These are phyloP conservation scores for Meyerozyma guilliermondii DNA, from an alignment of 1,139 yeast species.

Conservation along the genomic window DNA sequence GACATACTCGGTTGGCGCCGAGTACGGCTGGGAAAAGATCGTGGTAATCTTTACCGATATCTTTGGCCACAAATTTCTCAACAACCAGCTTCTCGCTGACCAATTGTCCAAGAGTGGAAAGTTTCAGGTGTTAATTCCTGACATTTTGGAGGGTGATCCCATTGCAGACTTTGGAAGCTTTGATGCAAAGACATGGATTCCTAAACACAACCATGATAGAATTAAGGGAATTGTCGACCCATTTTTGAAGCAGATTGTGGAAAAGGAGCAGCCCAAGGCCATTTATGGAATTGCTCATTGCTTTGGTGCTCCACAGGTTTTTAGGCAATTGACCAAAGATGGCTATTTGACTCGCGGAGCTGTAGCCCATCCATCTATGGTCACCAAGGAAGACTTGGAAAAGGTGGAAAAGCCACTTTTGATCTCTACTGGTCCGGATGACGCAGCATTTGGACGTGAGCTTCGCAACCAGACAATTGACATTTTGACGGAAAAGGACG, in stretches of 20 bases:
- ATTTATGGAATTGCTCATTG: conserved; percentile 17
- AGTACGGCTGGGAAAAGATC: conserved; percentile 28
- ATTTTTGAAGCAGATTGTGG: conserved; percentile 7
- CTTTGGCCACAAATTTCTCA: conserved; percentile 15
- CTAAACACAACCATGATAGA: not conserved
- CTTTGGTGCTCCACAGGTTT: conserved; percentile 16
- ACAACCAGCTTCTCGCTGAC: conserved; percentile 19
- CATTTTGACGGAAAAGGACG: conserved; percentile 39
- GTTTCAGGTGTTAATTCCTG: conserved; percentile 15
- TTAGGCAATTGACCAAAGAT: conserved; percentile 10
- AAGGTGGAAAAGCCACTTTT: conserved; percentile 50
- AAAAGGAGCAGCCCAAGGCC: conserved; percentile 5
- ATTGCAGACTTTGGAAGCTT: conserved; percentile 3
- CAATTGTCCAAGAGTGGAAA: conserved; percentile 7
- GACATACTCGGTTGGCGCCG: conserved; percentile 53
- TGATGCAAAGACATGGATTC: not conserved
- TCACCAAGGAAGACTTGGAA: conserved; percentile 16
- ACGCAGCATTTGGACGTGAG: conserved; percentile 56
- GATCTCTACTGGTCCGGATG: conserved; percentile 71
- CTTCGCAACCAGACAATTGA: conserved; percentile 57
- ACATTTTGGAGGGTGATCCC: conserved; percentile 17
- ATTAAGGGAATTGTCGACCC: conserved; percentile 4
- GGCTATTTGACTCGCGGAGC: conserved; percentile 14
- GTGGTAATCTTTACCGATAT: conserved; percentile 17
- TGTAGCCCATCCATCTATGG: conserved; percentile 18